Base-by-base conservation (phyloP, 148 eudicot species). In the Amaranthus cruentus region DNA sequence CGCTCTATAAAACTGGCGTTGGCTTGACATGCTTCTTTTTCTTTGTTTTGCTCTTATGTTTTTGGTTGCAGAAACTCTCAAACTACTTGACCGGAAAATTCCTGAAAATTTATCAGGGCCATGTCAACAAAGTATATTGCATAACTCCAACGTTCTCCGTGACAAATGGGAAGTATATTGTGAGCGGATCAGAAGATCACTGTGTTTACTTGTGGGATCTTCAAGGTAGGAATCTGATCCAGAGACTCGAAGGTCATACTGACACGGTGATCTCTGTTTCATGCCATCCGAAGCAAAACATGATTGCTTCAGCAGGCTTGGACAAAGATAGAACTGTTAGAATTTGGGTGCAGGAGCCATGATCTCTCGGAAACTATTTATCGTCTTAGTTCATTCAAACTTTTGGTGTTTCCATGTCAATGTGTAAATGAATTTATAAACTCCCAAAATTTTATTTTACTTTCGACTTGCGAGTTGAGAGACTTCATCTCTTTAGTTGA, bases 141-240 rank as follows among this genome's bases (percentile, higher is more conserved):
- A 74, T 91, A 76, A 86, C 84, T 53, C 79, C 99, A 15, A 87
- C 96, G 55, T 95, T 95, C 73, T 95, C 97, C 2, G 96, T 92
- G 56, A 86, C 97, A 2, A 85, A 82, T 68, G 97, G 87, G 15
- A 95, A 82, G 78, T 95, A 90, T 80, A 88, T 95, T 71, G 94
- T 95, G 54, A 87, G 97, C 66, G 99, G 99, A 61, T 95, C 96
- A 42, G 97, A 95, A 79, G 99, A 95, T 82, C 75, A 80, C 15
- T 84, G 94, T 74, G 83, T 95, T 6, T 95, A 88, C 85, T 54
- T 95, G 78, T 95, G 99, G 99, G 93, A 90, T 86, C 79, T 95
- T 49, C 93, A 87, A 72, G 91, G 94, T 73, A 88, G 83, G 77
- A 84, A 77, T 75, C 56, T 91, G 86, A 69, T 94, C 69, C 99